These are phyloP conservation scores for Syzygium oleosum DNA, from an alignment of 345 rosid genomes.

Conservation along the genomic window DNA sequence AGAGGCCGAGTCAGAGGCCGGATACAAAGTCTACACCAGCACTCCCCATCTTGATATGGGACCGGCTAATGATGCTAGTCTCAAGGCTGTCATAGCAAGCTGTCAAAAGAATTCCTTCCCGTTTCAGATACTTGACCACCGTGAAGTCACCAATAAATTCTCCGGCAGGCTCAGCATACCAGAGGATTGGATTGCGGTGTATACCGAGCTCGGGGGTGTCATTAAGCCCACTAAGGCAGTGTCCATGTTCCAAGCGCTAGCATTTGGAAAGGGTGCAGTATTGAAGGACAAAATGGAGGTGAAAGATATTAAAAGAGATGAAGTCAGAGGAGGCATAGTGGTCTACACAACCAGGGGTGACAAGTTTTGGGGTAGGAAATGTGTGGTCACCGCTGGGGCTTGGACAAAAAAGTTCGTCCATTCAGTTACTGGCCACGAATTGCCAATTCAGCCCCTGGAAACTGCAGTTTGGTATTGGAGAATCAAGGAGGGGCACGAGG, in stretches of 20 bases:
- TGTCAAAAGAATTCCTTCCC: conserved; percentile 35
- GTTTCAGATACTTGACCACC: conserved; percentile 21
- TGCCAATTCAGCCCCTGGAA: conserved; percentile 64
- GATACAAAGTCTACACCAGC: conserved; percentile 73
- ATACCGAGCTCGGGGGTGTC: conserved; percentile 58
- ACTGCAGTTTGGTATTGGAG: conserved; percentile 67
- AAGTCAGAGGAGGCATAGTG: conserved; percentile 34
- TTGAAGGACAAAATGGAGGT: conserved; percentile 66
- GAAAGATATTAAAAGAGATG: conserved; percentile 25
- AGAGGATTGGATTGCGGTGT: conserved; percentile 58
- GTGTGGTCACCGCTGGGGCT: conserved; percentile 71
- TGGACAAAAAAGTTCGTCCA: conserved; percentile 64
- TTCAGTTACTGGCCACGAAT: conserved; percentile 33
- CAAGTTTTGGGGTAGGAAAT: conserved; percentile 47
- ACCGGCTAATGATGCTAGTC: conserved; percentile 32
- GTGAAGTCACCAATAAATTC: conserved; percentile 21
- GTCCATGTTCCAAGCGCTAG: conserved; percentile 75
- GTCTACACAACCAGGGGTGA: conserved; percentile 32
- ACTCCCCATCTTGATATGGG: conserved; percentile 68
- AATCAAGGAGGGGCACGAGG: conserved; percentile 59
- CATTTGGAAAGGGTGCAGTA: conserved; percentile 41
- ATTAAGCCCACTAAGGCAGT: conserved; percentile 88
- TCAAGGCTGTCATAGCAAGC: conserved; percentile 31
- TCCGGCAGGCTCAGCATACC: conserved; percentile 52
- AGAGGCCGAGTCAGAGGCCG: conserved; percentile 58